Percentiles rank a stretch among this genome's conserved stretches.
These are phyloP conservation scores for Sequoiadendron giganteum DNA, from an alignment of 75 land plant species.

Conservation along the genomic window DNA sequence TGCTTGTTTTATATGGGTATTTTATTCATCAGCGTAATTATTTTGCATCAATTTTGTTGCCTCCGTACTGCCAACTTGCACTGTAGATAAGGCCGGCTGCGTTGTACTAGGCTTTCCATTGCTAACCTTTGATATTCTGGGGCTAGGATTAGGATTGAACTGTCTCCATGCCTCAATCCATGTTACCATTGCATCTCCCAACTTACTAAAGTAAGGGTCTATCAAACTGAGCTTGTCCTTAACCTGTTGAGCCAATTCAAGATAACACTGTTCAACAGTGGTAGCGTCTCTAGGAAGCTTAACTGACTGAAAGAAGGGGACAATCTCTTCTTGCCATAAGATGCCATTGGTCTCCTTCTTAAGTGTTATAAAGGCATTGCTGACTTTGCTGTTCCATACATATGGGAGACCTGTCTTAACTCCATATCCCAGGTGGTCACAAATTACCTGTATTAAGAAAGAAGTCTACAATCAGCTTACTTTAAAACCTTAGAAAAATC, in stretches of 20 bases:
- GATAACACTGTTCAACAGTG: conserved; percentile 31
- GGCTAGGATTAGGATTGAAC: conserved; percentile 13
- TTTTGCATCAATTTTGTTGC: no score
- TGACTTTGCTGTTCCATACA: conserved; percentile 45
- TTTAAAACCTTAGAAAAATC: background rate
- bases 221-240: conserved; percentile 36
- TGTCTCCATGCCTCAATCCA: conserved; percentile 51
- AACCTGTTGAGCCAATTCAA: conserved; percentile 36
- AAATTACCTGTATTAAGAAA: conserved; percentile 25
- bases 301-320: conserved; percentile 31
- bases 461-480: background rate
- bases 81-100: no score
- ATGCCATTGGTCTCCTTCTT: conserved; percentile 52
- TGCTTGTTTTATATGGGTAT: no score
- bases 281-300: conserved; percentile 18
- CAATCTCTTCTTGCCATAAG: conserved; percentile 33
- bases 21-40: no score
- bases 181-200: conserved; percentile 43
- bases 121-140: background rate
- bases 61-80: no score
- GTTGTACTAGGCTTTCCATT: background rate
- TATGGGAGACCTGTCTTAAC: conserved; percentile 52
- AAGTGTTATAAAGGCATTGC: conserved; percentile 42
- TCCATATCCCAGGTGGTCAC: conserved; percentile 42
- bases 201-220: conserved; percentile 40